Conservation (phyloP, 129 eudicot genomes). For the Gnaphalium uliginosum region DNA sequence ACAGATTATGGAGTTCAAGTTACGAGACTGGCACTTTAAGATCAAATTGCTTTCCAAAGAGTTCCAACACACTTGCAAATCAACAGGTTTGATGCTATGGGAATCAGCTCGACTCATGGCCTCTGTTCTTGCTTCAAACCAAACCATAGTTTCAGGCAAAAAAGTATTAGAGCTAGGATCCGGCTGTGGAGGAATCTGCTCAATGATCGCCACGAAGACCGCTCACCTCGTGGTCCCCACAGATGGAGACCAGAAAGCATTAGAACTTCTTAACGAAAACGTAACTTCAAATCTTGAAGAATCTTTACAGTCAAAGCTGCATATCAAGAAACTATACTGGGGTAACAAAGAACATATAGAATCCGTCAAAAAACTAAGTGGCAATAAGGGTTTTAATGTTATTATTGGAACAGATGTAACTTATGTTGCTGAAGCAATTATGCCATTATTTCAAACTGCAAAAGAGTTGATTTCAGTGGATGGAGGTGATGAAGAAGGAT, state of each 20-base stretch:
- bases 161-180: slow-evolving; percentile 71
- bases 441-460: slow-evolving; percentile 81
- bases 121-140: slow-evolving; percentile 75
- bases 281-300: slow-evolving; percentile 55
- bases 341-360: slow-evolving; percentile 64
- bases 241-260: slow-evolving; percentile 73
- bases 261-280: slow-evolving; percentile 59
- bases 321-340: slow-evolving; percentile 61
- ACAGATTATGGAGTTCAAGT: slow-evolving; percentile 53
- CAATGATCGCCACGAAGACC: slow-evolving; percentile 69
- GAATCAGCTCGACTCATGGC: slow-evolving; percentile 97
- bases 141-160: slow-evolving; percentile 55
- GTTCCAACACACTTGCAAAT: slow-evolving; percentile 89
- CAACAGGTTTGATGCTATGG: slow-evolving; percentile 96
- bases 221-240: slow-evolving; percentile 82
- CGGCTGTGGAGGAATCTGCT: slow-evolving; percentile 80
- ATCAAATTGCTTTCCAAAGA: slow-evolving; percentile 77
- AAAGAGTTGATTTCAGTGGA: slow-evolving; percentile 50
- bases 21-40: slow-evolving; percentile 64
- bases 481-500: slow-evolving; percentile 12
- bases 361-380: slow-evolving; percentile 44
- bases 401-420: slow-evolving; percentile 92
- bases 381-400: slow-evolving; percentile 63
- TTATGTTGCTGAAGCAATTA: slow-evolving; percentile 66
- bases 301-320: slow-evolving; percentile 37